Percentiles rank a stretch among this genome's conserved stretches.
Conservation (phyloP, 352 stramenopile species). For the Elongisporangium anandrum region DNA sequence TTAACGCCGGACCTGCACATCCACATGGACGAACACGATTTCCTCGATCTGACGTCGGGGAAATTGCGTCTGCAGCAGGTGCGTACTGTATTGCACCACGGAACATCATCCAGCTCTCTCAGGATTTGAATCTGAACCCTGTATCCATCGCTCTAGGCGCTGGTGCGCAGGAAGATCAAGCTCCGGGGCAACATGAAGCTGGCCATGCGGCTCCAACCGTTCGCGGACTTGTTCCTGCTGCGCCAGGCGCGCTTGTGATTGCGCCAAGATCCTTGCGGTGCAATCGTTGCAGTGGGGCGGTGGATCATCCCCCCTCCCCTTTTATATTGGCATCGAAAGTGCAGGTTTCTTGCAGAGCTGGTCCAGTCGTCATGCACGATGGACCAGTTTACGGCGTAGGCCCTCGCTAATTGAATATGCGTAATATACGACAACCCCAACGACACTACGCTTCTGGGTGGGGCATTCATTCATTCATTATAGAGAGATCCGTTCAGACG, state of each 20-base stretch:
- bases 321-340: background rate
- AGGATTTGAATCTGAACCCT: background rate
- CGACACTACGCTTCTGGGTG: background rate
- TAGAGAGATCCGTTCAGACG: too few species aligned
- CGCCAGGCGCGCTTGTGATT: constrained; percentile 11
- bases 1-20: constrained; percentile 54
- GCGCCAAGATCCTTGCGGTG: background rate
- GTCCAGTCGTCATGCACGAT: background rate
- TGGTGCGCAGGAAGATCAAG: constrained; percentile 60
- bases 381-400: background rate
- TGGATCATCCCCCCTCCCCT: background rate
- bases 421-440: background rate
- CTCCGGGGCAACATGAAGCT: constrained; percentile 68
- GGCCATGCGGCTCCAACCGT: constrained; percentile 67
- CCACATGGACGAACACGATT: constrained; percentile 64
- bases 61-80: constrained; percentile 56
- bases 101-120: background rate
- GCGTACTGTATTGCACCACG: background rate
- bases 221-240: constrained; percentile 54
- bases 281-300: background rate
- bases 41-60: constrained; percentile 53
- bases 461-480: too few species aligned
- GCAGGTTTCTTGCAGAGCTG: background rate
- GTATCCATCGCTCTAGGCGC: constrained; percentile 15
- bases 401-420: background rate